phyloP scores from a whole-genome alignment of 257 asterid genomes.

The Linaria vulgaris region DNA sequence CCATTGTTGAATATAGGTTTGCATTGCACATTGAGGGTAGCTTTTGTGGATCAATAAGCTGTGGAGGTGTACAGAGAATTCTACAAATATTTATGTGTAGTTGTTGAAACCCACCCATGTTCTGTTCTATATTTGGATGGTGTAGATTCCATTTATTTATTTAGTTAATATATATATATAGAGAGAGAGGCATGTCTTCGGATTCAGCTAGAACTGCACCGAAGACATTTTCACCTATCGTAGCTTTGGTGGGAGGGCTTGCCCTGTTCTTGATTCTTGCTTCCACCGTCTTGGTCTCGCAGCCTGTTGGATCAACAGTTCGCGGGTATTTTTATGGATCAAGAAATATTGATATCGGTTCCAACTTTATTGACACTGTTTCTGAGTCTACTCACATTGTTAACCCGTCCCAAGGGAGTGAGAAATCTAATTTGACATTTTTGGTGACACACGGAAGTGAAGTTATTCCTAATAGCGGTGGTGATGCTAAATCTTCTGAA shows the following conservation, averaged over 20 bases:
- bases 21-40: background rate
- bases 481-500: constrained; percentile 19
- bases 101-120: background rate
- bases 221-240: constrained; percentile 52
- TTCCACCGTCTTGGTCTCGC: constrained; percentile 64
- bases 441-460: constrained; percentile 21
- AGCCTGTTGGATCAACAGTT: constrained; percentile 54
- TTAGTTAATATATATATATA: constrained; percentile 9
- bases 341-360: constrained; percentile 23
- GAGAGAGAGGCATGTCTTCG: constrained; percentile 44
- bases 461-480: constrained; percentile 26
- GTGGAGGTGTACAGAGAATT: background rate
- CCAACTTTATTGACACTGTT: constrained; percentile 21
- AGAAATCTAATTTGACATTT: constrained; percentile 21
- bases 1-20: background rate
- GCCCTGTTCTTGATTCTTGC: constrained; percentile 68
- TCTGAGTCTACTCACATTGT: constrained; percentile 19
- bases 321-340: constrained; percentile 50
- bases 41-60: background rate
- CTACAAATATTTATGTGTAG: background rate
- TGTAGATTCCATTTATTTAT: constrained; percentile 15
- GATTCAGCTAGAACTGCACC: constrained; percentile 48
- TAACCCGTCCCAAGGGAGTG: constrained; percentile 25
- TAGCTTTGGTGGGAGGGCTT: constrained; percentile 64
- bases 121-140: constrained; percentile 23